Conservation (phyloP, 2,329 filamentous ascomycete species). For the Boeremia lycopersici region DNA sequence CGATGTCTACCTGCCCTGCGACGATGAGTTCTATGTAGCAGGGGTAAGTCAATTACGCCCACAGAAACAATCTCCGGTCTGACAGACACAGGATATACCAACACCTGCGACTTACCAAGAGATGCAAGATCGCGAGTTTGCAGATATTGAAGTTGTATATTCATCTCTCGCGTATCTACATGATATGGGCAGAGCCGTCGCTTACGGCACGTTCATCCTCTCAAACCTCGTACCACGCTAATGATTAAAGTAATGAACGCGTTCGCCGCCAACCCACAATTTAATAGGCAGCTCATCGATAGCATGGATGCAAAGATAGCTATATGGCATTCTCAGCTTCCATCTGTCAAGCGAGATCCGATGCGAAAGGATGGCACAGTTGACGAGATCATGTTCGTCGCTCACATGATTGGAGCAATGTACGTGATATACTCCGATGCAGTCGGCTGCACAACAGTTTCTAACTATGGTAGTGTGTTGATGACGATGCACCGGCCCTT, state of each 20-base stretch:
- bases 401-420: conserved; percentile 72
- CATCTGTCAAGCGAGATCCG: conserved; percentile 71
- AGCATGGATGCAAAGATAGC: conserved; percentile 67
- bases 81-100: conserved; percentile 37
- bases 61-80: not conserved
- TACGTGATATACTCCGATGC: conserved; percentile 19
- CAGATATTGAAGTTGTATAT: conserved; percentile 71
- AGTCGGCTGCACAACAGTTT: not conserved
- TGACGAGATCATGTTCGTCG: conserved; percentile 91
- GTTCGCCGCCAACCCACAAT: conserved; percentile 25
- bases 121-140: conserved; percentile 76
- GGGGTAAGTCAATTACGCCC: conserved; percentile 30
- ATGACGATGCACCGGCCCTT: conserved; percentile 50
- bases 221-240: not conserved
- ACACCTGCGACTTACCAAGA: conserved; percentile 64
- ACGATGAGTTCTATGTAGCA: conserved; percentile 69
- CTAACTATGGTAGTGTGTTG: conserved; percentile 23
- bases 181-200: conserved; percentile 72
- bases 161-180: conserved; percentile 85
- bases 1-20: conserved; percentile 77
- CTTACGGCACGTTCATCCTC: conserved; percentile 57
- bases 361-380: conserved; percentile 70
- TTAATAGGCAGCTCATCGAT: conserved; percentile 63
- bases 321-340: conserved; percentile 80
- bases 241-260: conserved; percentile 56